phyloP scores from a whole-genome alignment of 75 land plant species.

The Gnetum montanum region DNA sequence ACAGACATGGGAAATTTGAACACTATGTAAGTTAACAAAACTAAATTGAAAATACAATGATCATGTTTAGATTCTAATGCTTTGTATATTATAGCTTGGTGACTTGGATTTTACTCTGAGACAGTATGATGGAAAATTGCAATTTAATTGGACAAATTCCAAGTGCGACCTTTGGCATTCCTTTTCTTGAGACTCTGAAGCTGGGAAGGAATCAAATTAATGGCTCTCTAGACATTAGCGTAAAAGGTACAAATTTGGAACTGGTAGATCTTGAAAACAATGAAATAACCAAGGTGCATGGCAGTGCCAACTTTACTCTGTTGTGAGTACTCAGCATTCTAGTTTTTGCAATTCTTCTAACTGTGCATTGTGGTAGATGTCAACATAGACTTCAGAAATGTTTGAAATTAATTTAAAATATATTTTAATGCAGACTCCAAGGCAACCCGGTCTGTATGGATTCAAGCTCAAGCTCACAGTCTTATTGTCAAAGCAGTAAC shows the following conservation, averaged over 20 bases:
- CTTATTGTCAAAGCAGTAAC: no score
- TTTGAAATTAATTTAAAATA: not conserved
- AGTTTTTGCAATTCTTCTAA: not conserved
- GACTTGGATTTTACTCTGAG: no score
- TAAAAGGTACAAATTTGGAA: constrained; percentile 16
- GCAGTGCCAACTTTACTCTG: constrained; percentile 13
- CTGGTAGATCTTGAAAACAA: constrained; percentile 44
- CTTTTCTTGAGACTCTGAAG: constrained; percentile 16
- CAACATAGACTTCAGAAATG: not conserved
- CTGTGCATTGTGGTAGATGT: not conserved
- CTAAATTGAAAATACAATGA: no score
- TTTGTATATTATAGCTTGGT: no score
- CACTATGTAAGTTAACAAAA: constrained; percentile 55
- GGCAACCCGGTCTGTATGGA: no score
- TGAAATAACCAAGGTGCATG: constrained; percentile 12
- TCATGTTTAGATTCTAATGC: not conserved
- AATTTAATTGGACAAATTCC: constrained; percentile 3
- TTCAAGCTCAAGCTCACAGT: no score
- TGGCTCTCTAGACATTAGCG: constrained; percentile 24
- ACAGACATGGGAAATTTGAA: constrained; percentile 29
- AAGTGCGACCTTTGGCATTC: not conserved
- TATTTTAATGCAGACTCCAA: not conserved
- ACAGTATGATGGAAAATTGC: constrained; percentile 3
- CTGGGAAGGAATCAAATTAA: constrained; percentile 37
- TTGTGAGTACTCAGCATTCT: constrained; percentile 20